phyloP scores from a whole-genome alignment of 2,329 filamentous ascomycete species.

The Alternaria tenuissima region DNA sequence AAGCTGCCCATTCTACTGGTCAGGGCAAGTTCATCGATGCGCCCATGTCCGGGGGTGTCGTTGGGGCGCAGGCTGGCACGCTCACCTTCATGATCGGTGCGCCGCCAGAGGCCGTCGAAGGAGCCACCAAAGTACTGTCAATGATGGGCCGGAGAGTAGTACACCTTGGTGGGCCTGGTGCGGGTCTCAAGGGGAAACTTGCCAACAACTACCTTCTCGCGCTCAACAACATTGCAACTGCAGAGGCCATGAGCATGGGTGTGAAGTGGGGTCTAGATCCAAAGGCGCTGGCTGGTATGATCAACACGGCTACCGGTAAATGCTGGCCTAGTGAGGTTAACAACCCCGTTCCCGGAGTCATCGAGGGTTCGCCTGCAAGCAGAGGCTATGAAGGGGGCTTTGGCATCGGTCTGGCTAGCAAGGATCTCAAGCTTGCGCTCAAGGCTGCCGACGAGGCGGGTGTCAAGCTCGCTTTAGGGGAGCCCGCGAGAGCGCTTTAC shows the following conservation, averaged over 20 bases:
- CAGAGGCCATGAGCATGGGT: slow-evolving; percentile 72
- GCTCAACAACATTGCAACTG: slow-evolving; percentile 83
- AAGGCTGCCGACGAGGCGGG: slow-evolving; percentile 56
- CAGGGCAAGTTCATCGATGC: slow-evolving; percentile 88
- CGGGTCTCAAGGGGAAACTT: slow-evolving; percentile 89
- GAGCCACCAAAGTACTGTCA: slow-evolving; percentile 73
- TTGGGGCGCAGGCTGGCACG: slow-evolving; percentile 85
- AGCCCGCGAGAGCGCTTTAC: slow-evolving; percentile 57
- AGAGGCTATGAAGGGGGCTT: slow-evolving; percentile 70
- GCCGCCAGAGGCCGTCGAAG: slow-evolving; percentile 66
- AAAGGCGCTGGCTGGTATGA: slow-evolving; percentile 78
- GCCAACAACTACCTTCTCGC: slow-evolving; percentile 98
- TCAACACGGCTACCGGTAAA: slow-evolving; percentile 91
- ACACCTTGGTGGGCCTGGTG: slow-evolving; percentile 84
- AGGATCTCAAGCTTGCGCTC: slow-evolving; percentile 60
- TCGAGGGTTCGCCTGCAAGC: slow-evolving; percentile 76
- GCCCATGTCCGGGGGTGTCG: slow-evolving; percentile 95
- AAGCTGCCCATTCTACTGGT: slow-evolving; percentile 69
- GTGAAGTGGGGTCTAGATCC: slow-evolving; percentile 69
- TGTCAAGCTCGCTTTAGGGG: slow-evolving; percentile 57
- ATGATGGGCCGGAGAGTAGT: slow-evolving; percentile 88
- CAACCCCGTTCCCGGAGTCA: slow-evolving; percentile 89
- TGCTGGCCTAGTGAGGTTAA: slow-evolving; percentile 98
- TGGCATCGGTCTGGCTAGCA: slow-evolving; percentile 59
- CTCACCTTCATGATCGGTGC: slow-evolving; percentile 96